These are phyloP conservation scores for Cladosporium austrohemisphaericum DNA, from an alignment of 2,329 filamentous ascomycete genomes.

Conservation along the genomic window DNA sequence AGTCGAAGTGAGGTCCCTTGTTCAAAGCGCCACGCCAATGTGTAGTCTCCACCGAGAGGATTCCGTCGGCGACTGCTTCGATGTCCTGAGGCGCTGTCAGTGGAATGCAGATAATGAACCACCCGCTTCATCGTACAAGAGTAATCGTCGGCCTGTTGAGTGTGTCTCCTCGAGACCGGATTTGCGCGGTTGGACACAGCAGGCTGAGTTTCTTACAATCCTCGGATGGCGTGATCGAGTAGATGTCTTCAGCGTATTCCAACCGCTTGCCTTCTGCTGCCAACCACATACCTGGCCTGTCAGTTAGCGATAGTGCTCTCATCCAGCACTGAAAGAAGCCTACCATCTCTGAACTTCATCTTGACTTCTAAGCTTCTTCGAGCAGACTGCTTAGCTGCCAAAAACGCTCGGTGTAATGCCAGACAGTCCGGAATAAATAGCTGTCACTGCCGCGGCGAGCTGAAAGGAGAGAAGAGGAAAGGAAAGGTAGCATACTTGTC, in stretches of 20 bases:
- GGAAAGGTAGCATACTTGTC: background rate
- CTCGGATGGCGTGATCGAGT: conserved; percentile 46
- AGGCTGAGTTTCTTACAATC: conserved; percentile 50
- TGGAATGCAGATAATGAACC: conserved; percentile 19
- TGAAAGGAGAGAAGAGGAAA: background rate
- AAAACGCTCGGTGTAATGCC: background rate
- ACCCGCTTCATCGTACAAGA: conserved; percentile 44
- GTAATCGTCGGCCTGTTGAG: conserved; percentile 53
- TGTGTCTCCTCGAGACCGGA: conserved; percentile 53
- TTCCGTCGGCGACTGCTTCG: conserved; percentile 55
- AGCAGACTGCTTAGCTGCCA: background rate
- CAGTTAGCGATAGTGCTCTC: background rate
- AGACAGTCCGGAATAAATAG: background rate
- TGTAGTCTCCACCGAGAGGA: conserved; percentile 57
- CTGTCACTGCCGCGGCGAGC: background rate
- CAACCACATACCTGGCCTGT: conserved; percentile 57
- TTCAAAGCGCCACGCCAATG: conserved; percentile 55
- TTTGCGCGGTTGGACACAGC: conserved; percentile 56
- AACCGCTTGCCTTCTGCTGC: conserved; percentile 57
- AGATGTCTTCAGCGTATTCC: conserved; percentile 64
- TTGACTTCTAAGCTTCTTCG: background rate
- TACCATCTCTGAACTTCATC: conserved; percentile 15
- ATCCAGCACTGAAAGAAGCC: background rate
- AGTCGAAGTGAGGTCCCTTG: conserved; percentile 55
- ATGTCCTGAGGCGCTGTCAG: conserved; percentile 39